A percentile compares a stretch with the other conserved stretches of the same genome.
These are phyloP conservation scores for Populus nigra DNA, from an alignment of 345 rosid genomes.

Conservation along the genomic window DNA sequence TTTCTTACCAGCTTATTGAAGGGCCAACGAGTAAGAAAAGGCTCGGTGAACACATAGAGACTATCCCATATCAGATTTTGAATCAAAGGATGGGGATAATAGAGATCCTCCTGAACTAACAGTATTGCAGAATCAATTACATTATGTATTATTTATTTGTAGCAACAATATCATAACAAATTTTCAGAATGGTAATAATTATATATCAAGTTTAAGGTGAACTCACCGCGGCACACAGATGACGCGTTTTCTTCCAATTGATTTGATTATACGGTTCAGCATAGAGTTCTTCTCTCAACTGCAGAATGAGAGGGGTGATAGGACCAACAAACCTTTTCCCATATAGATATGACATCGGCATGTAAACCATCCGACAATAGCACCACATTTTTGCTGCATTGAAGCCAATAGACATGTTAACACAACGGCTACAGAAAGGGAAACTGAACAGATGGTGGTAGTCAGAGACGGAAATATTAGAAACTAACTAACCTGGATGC, in stretches of 20 bases:
- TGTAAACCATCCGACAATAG: conserved; percentile 11
- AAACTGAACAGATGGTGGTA: not conserved
- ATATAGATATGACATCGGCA: conserved; percentile 15
- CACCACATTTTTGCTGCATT: conserved; percentile 18
- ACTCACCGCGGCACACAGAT: not conserved
- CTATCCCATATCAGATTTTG: conserved; percentile 30
- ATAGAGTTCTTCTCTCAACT: conserved; percentile 16
- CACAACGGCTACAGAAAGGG: too few relatives aligned
- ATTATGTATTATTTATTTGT: not conserved
- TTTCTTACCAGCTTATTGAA: conserved; percentile 19
- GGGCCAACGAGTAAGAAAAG: conserved; percentile 29
- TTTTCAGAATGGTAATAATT: too few relatives aligned
- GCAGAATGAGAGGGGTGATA: conserved; percentile 7
- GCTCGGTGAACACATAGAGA: conserved; percentile 18
- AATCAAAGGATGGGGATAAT: conserved; percentile 21
- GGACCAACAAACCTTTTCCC: conserved; percentile 20
- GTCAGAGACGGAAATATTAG: not conserved
- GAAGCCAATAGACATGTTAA: not conserved
- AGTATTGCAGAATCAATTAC: not conserved
- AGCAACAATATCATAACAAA: not conserved
- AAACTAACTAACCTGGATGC: conserved; percentile 9
- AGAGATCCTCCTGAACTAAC: conserved; percentile 28
- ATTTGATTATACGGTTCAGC: conserved; percentile 2
- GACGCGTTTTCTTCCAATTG: conserved; percentile 3
- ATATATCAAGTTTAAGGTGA: too few relatives aligned